Percentiles rank a stretch among this genome's conserved stretches.
Evolutionary conservation across 257 asterid genomes (phyloP).

Genomic region (Plectranthus barbatus): DNA sequence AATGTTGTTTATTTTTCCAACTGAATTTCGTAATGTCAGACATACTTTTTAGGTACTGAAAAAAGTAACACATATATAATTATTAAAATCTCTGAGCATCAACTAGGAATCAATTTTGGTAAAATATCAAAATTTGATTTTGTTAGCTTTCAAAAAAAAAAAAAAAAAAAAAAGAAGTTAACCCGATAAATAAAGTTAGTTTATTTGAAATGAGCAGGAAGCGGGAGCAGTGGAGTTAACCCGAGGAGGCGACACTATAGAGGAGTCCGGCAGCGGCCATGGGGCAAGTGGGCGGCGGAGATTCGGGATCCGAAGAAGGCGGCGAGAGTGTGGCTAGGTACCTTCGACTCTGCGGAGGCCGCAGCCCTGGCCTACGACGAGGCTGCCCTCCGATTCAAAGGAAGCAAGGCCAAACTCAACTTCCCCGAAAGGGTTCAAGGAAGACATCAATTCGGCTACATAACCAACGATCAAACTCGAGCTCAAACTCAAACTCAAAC

Average conservation of each 20-base stretch:
- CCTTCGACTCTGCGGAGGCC: conserved; percentile 65
- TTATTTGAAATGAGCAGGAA: background rate
- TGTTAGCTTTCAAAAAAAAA: too few relatives aligned
- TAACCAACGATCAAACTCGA: conserved; percentile 3
- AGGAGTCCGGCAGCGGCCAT: conserved; percentile 81
- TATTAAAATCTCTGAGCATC: too few relatives aligned
- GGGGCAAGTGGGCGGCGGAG: conserved; percentile 96
- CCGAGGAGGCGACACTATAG: conserved; percentile 58
- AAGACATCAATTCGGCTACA: conserved; percentile 23
- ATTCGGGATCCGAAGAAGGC: conserved; percentile 82
- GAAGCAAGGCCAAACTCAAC: conserved; percentile 81
- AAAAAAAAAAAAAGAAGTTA: too few relatives aligned
- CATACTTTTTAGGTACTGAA: too few relatives aligned
- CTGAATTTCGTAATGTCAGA: too few relatives aligned
- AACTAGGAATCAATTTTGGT: too few relatives aligned
- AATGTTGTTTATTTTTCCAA: too few relatives aligned
- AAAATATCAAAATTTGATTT: too few relatives aligned
- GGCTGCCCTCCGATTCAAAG: conserved; percentile 78
- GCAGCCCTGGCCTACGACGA: conserved; percentile 82
- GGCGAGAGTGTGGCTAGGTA: conserved; percentile 80
- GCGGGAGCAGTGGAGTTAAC: background rate
- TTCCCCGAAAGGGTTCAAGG: conserved; percentile 79
- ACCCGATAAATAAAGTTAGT: background rate
- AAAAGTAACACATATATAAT: too few relatives aligned
- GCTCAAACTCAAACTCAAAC: background rate